These are phyloP conservation scores for Erodium moschatum DNA, from an alignment of 441 rosid genomes.

Conservation along the genomic window DNA sequence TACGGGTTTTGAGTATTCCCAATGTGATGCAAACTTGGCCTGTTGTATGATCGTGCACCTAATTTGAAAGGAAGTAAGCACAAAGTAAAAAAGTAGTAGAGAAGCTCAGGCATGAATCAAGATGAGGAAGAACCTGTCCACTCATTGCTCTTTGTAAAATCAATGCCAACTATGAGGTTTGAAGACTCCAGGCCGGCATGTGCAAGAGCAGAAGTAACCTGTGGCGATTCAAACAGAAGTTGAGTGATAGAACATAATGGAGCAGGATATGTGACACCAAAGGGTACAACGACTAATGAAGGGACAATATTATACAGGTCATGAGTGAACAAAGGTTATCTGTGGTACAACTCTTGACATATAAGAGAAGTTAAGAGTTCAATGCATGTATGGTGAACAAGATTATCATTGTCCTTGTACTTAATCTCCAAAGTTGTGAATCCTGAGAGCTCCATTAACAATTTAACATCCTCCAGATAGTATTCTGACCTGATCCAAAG, in stretches of 20 bases:
- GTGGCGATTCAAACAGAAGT: not conserved
- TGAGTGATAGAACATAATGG: too few relatives aligned
- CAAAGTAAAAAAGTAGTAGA: slow-evolving; percentile 38
- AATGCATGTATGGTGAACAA: too few relatives aligned
- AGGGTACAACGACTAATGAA: too few relatives aligned
- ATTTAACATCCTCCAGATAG: not conserved
- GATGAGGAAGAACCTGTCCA: slow-evolving; percentile 53
- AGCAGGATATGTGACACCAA: too few relatives aligned
- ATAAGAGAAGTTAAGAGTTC: too few relatives aligned
- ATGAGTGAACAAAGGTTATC: too few relatives aligned
- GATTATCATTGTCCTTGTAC: too few relatives aligned
- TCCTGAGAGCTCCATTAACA: too few relatives aligned
- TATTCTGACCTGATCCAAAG: slow-evolving; percentile 66
- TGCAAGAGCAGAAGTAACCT: slow-evolving; percentile 66
- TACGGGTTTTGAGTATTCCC: slow-evolving; percentile 53
- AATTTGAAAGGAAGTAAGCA: not conserved
- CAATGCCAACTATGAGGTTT: slow-evolving; percentile 67
- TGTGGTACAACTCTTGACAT: too few relatives aligned
- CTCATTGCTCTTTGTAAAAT: slow-evolving; percentile 73
- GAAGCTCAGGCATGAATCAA: slow-evolving; percentile 29
- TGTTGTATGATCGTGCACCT: slow-evolving; percentile 54
- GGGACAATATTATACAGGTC: too few relatives aligned
- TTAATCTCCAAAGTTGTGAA: too few relatives aligned
- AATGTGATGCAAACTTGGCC: slow-evolving; percentile 55
- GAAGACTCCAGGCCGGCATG: slow-evolving; percentile 67